phyloP scores from a whole-genome alignment of 2,329 filamentous ascomycete species.

The Calonectria fujianensis region DNA sequence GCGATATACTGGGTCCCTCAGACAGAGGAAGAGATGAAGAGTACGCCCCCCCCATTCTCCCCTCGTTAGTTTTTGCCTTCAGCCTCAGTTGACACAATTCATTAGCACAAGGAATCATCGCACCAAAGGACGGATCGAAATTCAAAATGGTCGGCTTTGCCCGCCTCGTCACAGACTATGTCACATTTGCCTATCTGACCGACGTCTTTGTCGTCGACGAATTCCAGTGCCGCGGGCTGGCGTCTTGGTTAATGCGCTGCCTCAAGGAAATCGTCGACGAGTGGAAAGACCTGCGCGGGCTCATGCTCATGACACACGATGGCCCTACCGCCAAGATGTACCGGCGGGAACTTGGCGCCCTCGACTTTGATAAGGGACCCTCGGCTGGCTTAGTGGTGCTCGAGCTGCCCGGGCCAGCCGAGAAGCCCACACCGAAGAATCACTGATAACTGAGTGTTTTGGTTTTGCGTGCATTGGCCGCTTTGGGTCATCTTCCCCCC shows the following conservation, averaged over 20 bases:
- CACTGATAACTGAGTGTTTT: slow-evolving; percentile 48
- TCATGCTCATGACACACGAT: slow-evolving; percentile 72
- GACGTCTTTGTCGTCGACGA: slow-evolving; percentile 79
- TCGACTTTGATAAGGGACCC: slow-evolving; percentile 65
- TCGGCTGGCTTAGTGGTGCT: slow-evolving; percentile 64
- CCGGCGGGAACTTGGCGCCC: slow-evolving; percentile 66
- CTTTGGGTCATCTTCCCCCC: slow-evolving; percentile 19
- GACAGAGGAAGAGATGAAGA: slow-evolving; percentile 62
- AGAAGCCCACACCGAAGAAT: slow-evolving; percentile 60
- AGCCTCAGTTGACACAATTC: slow-evolving; percentile 31
- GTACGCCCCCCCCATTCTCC: slow-evolving; percentile 58
- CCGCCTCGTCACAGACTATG: slow-evolving; percentile 80
- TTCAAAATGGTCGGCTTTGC: slow-evolving; percentile 64
- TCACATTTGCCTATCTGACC: slow-evolving; percentile 80
- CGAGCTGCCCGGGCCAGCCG: slow-evolving; percentile 62
- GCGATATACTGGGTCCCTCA: slow-evolving; percentile 71
- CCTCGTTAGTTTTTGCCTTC: slow-evolving; percentile 24
- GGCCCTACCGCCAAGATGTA: slow-evolving; percentile 66
- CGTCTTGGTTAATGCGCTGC: slow-evolving; percentile 78
- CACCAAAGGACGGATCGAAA: slow-evolving; percentile 56
- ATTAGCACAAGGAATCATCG: slow-evolving; percentile 58
- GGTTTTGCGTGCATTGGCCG: slow-evolving; percentile 5
- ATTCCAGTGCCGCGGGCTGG: slow-evolving; percentile 78
- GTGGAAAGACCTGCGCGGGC: slow-evolving; percentile 76
- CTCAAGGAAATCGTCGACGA: slow-evolving; percentile 73